Conservation (phyloP, 2,329 filamentous ascomycete species). For the Alternaria rosae region DNA sequence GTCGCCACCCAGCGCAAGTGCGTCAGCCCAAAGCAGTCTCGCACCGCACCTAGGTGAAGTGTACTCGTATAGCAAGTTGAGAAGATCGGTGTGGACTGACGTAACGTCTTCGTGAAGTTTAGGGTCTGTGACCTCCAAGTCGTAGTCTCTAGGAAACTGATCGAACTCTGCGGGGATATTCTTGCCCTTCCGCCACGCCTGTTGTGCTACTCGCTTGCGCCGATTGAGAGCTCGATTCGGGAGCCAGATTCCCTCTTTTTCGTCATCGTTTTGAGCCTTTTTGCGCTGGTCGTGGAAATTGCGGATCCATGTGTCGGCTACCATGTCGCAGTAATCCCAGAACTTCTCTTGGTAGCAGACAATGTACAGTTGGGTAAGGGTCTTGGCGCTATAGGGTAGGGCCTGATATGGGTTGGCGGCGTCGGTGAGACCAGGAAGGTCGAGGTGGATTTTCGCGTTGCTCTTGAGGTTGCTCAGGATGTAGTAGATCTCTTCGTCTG, state of each 20-base stretch:
- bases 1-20: slow-evolving; percentile 35
- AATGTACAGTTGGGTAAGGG: slow-evolving; percentile 39
- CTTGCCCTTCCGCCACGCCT: neutral
- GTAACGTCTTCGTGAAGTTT: slow-evolving; percentile 18
- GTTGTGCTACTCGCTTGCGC: neutral
- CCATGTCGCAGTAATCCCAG: slow-evolving; percentile 38
- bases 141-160: slow-evolving; percentile 10
- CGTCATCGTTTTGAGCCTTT: neutral
- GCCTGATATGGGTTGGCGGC: neutral
- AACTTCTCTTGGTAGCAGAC: slow-evolving; percentile 20
- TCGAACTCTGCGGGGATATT: slow-evolving; percentile 9
- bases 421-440: slow-evolving; percentile 26
- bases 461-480: slow-evolving; percentile 1
- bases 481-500: neutral
- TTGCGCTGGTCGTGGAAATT: slow-evolving; percentile 32
- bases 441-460: slow-evolving; percentile 11
- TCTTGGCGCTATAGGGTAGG: slow-evolving; percentile 26
- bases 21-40: slow-evolving; percentile 43
- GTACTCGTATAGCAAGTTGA: slow-evolving; percentile 33
- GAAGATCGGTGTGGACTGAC: slow-evolving; percentile 12
- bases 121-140: slow-evolving; percentile 20
- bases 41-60: slow-evolving; percentile 30
- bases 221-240: slow-evolving; percentile 18
- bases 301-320: slow-evolving; percentile 46
- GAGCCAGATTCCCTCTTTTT: slow-evolving; percentile 20